Evolutionary conservation across 164 flowering plant genomes (phyloP).

Genomic region (Litsea cubeba): DNA sequence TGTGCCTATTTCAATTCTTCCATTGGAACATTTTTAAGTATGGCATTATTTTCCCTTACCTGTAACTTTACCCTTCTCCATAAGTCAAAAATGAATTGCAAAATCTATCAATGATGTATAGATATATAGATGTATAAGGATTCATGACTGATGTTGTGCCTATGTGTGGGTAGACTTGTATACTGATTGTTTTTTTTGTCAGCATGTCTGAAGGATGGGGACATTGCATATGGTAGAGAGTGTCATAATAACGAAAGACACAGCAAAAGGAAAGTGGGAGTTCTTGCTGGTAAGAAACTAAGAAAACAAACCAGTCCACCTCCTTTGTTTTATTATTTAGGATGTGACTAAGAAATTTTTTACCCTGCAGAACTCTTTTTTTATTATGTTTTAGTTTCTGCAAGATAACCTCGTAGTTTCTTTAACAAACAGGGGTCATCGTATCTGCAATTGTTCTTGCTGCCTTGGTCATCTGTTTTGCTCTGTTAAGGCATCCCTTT

Average conservation of each 20-base stretch:
- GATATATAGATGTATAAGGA: too few species aligned
- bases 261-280: constrained; percentile 24
- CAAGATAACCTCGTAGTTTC: background rate
- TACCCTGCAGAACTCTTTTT: background rate
- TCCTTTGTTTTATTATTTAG: background rate
- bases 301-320: background rate
- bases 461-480: constrained; percentile 32
- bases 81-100: too few species aligned
- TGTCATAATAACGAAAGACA: constrained; percentile 29
- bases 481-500: constrained; percentile 31
- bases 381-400: too few species aligned
- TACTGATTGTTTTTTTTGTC: constrained; percentile 10
- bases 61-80: too few species aligned
- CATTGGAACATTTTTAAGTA: too few species aligned
- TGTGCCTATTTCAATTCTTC: too few species aligned
- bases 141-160: too few species aligned
- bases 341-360: too few species aligned
- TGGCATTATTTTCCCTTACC: too few species aligned
- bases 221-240: constrained; percentile 41
- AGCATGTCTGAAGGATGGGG: constrained; percentile 60
- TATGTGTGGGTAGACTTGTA: background rate
- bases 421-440: constrained; percentile 45
- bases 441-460: constrained; percentile 35
- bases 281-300: constrained; percentile 44
- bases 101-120: too few species aligned